These are phyloP conservation scores for Sordaria brevicollis DNA, from an alignment of 495 filamentous ascomycete genomes.

Conservation along the genomic window DNA sequence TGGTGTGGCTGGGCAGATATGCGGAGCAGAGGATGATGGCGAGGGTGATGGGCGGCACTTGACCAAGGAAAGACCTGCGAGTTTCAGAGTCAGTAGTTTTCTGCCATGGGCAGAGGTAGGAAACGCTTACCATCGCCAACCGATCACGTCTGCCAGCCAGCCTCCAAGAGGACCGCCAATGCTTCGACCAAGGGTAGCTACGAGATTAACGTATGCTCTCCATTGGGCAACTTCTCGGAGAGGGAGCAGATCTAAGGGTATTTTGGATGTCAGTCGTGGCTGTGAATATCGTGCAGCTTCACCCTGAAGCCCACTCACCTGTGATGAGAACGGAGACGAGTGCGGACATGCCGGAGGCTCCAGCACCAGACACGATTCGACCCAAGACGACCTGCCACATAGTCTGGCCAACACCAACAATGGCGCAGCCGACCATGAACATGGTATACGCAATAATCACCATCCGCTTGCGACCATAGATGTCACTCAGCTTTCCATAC, in stretches of 20 bases:
- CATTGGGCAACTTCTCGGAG: constrained; percentile 57
- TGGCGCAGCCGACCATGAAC: constrained; percentile 31
- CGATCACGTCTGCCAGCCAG: constrained; percentile 51
- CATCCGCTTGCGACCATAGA: constrained; percentile 36
- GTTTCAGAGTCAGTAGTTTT: neutral
- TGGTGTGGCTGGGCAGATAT: constrained; percentile 24
- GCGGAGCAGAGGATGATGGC: constrained; percentile 43
- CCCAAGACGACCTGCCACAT: constrained; percentile 48
- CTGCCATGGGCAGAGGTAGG: neutral
- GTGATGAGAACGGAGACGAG: constrained; percentile 53
- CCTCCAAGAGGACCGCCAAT: constrained; percentile 56
- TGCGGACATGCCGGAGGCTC: constrained; percentile 46
- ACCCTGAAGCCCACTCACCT: constrained; percentile 22
- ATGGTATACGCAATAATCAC: constrained; percentile 31
- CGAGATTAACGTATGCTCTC: constrained; percentile 56
- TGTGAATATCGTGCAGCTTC: neutral
- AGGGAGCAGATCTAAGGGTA: constrained; percentile 44
- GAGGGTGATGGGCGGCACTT: constrained; percentile 43
- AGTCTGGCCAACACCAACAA: constrained; percentile 36
- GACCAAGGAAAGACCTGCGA: constrained; percentile 49
- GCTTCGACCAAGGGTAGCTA: constrained; percentile 52
- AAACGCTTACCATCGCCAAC: constrained; percentile 52
- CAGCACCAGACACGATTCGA: constrained; percentile 48
- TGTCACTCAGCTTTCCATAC: constrained; percentile 40
- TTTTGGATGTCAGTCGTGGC: constrained; percentile 1